Evolutionary conservation across 345 rosid species (phyloP), one percentile per base, ranked within the genome.

Genomic region (Aquilaria yunnanensis): DNA sequence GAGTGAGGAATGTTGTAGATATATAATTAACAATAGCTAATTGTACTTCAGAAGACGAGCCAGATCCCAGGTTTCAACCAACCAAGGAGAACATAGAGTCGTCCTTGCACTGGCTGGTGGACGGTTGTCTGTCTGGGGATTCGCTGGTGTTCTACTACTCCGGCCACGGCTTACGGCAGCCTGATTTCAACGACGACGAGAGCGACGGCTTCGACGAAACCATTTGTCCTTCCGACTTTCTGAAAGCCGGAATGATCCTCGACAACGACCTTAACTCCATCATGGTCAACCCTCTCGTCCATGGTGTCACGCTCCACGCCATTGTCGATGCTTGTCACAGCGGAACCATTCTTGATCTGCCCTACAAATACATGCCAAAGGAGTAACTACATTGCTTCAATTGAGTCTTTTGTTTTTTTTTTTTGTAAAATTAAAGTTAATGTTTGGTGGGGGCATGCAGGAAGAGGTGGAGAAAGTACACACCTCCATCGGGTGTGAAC

Each of bases 321-420:
- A 73, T 86, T 32, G 71, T 86, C 33, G 89, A 86, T 69, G 79
- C 89, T 56, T 86, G 92, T 60, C 92, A 86, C 49, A 86, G 92
- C 49, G 89, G 87, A 51, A 86, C 92, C 13, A 67, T 83, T 32
- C 82, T 86, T 14, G 92, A 86, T 69, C 83, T 86, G 23, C 41
- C 67, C 2, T 16, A 70, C 43, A 65, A 76, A 4, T 86, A 81
- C 73, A 50, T 69, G 68, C 56, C 32, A 30, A 8, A 16, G 7
- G 9, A 3, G 88, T 81, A 70, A 76, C 77, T 61, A 16, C 5
- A 34, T 16, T 30, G 23, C 23, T 37, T 14, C 56, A 9, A 34
- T 45, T 9, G 9, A 6, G 3, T 1, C 2, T 31, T 9, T 13
- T 1, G n/a, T 31, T 3, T n/a, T 54, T n/a, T 16, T 16, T 30